These are phyloP conservation scores for Aspergillus terreus DNA, from an alignment of 2,329 filamentous ascomycete species.

Conservation along the genomic window DNA sequence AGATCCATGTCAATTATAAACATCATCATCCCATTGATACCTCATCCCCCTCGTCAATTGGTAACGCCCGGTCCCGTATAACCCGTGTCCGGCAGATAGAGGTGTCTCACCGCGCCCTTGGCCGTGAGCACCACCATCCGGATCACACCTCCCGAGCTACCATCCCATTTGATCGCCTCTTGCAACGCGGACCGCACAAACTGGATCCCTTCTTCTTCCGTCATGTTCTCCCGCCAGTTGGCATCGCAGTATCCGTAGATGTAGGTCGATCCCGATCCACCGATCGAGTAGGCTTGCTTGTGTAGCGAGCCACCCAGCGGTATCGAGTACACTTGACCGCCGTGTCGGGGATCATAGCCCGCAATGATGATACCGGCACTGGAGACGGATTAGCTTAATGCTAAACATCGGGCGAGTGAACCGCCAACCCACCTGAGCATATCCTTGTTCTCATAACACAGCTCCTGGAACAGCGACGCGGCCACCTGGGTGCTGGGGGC, in stretches of 20 bases:
- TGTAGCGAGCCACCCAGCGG: constrained; percentile 93
- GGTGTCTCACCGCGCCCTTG: constrained; percentile 82
- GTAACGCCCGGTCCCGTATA: constrained; percentile 70
- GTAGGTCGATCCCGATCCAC: constrained; percentile 95
- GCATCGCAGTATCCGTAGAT: constrained; percentile 99
- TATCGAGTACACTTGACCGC: constrained; percentile 96
- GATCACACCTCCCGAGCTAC: constrained; percentile 96
- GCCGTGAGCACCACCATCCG: constrained; percentile 94
- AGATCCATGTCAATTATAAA: constrained; percentile 10
- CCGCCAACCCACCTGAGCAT: constrained; percentile 66
- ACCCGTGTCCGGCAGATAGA: constrained; percentile 90
- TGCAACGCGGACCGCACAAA: constrained; percentile 89
- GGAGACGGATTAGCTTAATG: constrained; percentile 4
- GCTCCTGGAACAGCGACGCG: constrained; percentile 92
- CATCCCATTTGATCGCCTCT: constrained; percentile 99
- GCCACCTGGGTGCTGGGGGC: constrained; percentile 91
- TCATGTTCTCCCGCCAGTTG: constrained; percentile 94
- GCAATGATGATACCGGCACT: constrained; percentile 97
- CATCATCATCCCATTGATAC: constrained; percentile 10
- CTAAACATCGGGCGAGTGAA: neutral
- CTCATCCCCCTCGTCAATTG: constrained; percentile 13
- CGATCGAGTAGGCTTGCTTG: constrained; percentile 94
- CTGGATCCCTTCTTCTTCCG: constrained; percentile 79
- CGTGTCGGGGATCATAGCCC: constrained; percentile 93
- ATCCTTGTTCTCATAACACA: constrained; percentile 98